These are phyloP conservation scores for Plasmodium relictum DNA, from an alignment of 169 alveolate species.

Conservation along the genomic window DNA sequence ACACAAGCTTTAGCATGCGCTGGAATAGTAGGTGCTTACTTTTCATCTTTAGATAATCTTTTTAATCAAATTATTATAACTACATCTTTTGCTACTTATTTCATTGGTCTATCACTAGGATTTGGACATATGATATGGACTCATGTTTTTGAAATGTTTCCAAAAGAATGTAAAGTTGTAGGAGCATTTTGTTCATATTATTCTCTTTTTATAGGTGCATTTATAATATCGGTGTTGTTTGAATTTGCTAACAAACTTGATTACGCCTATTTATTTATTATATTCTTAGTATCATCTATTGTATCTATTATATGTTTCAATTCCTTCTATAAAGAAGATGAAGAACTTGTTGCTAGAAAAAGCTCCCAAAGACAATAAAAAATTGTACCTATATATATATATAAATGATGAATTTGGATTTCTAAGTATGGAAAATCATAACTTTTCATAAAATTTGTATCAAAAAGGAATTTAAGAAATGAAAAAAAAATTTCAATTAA, in stretches of 20 bases:
- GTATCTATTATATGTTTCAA: conserved; percentile 18
- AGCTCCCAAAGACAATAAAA: neutral
- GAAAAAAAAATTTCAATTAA: too few relatives aligned
- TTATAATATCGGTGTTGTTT: conserved; percentile 17
- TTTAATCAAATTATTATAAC: conserved; percentile 28
- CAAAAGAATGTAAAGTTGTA: conserved; percentile 43
- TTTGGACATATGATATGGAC: conserved; percentile 74
- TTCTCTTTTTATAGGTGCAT: conserved; percentile 45
- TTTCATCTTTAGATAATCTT: neutral
- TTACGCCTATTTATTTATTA: conserved; percentile 37
- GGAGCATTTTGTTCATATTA: conserved; percentile 43
- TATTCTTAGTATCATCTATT: conserved; percentile 9
- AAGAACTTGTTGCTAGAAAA: neutral
- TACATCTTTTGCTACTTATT: neutral
- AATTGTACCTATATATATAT: neutral
- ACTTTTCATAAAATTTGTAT: too few relatives aligned
- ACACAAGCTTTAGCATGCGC: conserved; percentile 19
- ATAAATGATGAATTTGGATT: neutral
- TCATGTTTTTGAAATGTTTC: conserved; percentile 37
- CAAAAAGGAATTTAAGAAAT: too few relatives aligned
- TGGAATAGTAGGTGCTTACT: conserved; percentile 9
- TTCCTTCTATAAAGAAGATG: conserved; percentile 6
- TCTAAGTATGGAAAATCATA: too few relatives aligned
- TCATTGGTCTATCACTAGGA: conserved; percentile 57
- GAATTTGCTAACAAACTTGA: conserved; percentile 10